Evolutionary conservation across 192 early-diverging fungal genomes (phyloP), one percentile per base, ranked within the genome.

Genomic region (Glomus cerebriforme): DNA sequence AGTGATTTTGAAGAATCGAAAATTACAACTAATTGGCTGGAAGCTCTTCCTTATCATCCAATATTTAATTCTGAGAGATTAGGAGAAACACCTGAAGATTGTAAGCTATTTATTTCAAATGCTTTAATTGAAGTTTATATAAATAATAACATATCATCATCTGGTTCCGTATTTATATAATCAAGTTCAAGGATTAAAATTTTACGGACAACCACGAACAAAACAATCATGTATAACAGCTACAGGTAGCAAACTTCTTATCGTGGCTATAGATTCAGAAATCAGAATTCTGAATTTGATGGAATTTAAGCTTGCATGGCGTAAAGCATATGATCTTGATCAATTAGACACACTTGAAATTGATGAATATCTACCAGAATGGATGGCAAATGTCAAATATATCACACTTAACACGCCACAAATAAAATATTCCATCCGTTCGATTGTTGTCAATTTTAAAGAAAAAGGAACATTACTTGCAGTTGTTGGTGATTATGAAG

Each of bases 401-500:
- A 12, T 70, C 10, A 45, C 58, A 69, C 77, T 34, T 59, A 75
- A 86, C n/a, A 83, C 84, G 24, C 85, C 86, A 19, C 39, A 76
- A 22, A 79, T 90, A n/a, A 83, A 82, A 27, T 94, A 91, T 75
- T 83, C 89, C n/a, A 91, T 94, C 49, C 58, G 78, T 29, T 83
- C 85, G 7, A 73, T 94, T 9, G 68, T 80, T 15, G 66, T 88
- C 59, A 92, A 91, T 59, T 78, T 72, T 31, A 86, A 85, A n/a
- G 92, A 78, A 32, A 67, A 58, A 69, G 66, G 91, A 15, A 87
- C 87, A 62, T 80, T 92, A 26, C 59, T 94, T 72, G 89, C 89
- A 17, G 90, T 86, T 26, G 81, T 87, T 17, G 93, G 92, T 60
- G 79, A 82, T 7, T 85, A 88, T 26, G 86, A 89, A 64, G 80